Evolutionary conservation across 2,329 filamentous ascomycete genomes (phyloP).

Genomic region (Ceratocystis colombiana): DNA sequence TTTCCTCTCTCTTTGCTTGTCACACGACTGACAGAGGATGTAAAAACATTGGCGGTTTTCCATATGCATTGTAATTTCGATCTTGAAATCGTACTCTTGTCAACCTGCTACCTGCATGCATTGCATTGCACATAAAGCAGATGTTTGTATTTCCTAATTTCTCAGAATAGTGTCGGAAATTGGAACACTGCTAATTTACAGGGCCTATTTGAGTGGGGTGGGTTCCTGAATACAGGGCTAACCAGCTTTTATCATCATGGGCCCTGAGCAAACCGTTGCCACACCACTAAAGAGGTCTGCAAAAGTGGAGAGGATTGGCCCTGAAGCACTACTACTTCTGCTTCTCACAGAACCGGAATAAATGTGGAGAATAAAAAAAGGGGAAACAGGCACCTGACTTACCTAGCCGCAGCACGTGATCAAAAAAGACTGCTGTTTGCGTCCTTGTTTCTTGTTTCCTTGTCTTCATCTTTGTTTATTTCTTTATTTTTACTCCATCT

Average conservation of each 20-base stretch:
- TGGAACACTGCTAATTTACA: not conserved
- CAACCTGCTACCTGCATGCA: not conserved
- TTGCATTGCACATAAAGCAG: not conserved
- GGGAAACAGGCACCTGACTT: not conserved
- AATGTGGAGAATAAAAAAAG: not conserved
- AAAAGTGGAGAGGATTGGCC: not conserved
- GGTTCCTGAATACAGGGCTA: constrained; percentile 5
- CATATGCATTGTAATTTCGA: too few relatives aligned
- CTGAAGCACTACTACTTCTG: not conserved
- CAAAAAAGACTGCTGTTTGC: not conserved
- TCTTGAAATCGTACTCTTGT: too few relatives aligned
- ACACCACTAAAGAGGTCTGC: not conserved
- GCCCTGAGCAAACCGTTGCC: not conserved
- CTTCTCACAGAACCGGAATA: not conserved
- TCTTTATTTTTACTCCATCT: not conserved
- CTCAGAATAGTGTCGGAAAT: not conserved
- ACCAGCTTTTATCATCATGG: not conserved
- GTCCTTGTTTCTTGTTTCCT: not conserved
- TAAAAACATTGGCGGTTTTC: too few relatives aligned
- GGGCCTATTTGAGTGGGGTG: not conserved
- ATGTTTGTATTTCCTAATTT: not conserved
- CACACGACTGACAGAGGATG: not conserved
- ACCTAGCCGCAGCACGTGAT: not conserved
- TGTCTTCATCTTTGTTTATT: not conserved
- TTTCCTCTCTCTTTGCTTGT: not conserved